Conservation (phyloP, 1,284 basidiomycete genomes). For the Melampsora larici-populina region DNA sequence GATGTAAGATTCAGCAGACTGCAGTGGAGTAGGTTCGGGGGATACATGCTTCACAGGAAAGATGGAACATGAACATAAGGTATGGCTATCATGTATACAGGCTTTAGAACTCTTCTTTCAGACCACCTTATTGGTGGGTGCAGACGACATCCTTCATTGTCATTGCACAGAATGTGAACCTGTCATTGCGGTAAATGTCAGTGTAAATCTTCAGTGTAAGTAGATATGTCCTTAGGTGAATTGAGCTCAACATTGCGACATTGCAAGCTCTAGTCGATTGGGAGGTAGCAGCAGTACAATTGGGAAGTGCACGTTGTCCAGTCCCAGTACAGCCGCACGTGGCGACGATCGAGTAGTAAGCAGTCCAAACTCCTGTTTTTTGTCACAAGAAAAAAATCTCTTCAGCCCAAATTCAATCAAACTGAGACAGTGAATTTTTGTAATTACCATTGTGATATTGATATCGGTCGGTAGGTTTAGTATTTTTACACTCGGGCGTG, state of each 20-base stretch:
- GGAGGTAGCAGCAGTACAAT: background rate
- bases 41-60: no score
- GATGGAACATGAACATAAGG: no score
- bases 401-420: background rate
- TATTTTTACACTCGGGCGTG: background rate
- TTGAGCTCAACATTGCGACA: background rate
- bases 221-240: background rate
- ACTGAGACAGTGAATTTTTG: no score
- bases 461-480: background rate
- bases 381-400: background rate
- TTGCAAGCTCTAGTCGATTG: background rate
- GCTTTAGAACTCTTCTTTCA: no score
- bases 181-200: no score
- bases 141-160: background rate
- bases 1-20: no score
- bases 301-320: background rate
- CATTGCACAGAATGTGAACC: background rate
- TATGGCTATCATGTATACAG: no score
- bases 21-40: no score
- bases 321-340: background rate
- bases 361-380: background rate
- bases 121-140: background rate
- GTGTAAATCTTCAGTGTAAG: no score
- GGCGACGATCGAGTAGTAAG: background rate
- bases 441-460: background rate